These are phyloP conservation scores for Mucuna pruriens DNA, from an alignment of 306 rosid species.

Conservation along the genomic window DNA sequence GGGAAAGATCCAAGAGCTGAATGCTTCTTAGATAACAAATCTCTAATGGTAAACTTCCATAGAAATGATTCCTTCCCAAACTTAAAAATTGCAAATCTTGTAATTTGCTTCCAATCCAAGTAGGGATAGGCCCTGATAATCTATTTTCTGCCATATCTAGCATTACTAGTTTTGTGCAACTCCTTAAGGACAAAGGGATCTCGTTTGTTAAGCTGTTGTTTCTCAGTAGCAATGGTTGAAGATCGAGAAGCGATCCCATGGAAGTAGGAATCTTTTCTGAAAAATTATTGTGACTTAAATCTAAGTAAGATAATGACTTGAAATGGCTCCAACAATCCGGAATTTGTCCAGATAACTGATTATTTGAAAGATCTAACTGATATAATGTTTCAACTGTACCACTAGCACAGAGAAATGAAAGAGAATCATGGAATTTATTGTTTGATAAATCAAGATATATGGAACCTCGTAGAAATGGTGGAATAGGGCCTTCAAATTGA, in stretches of 20 bases:
- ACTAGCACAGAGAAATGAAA: neutral
- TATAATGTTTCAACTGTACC: neutral
- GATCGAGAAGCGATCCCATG: neutral
- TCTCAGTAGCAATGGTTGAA: neutral
- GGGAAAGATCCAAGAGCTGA: neutral
- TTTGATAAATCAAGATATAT: neutral
- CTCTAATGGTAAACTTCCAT: neutral
- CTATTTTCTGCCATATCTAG: constrained; percentile 20
- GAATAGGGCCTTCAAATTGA: neutral
- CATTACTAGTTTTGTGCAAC: neutral
- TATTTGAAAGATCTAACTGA: neutral
- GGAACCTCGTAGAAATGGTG: neutral
- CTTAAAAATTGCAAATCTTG: neutral
- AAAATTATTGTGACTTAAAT: neutral
- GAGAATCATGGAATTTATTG: constrained; percentile 25
- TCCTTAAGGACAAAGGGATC: neutral
- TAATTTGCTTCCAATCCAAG: neutral
- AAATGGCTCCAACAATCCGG: neutral
- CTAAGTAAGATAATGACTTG: neutral
- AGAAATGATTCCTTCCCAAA: neutral
- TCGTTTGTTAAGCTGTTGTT: constrained; percentile 5
- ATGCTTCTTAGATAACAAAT: neutral
- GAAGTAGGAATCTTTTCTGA: no score
- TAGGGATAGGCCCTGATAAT: neutral
- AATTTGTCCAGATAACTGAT: neutral